A percentile compares a stretch with the other conserved stretches of the same genome.
phyloP scores from a whole-genome alignment of 2,329 filamentous ascomycete genomes.

The Diplocarpon mali region DNA sequence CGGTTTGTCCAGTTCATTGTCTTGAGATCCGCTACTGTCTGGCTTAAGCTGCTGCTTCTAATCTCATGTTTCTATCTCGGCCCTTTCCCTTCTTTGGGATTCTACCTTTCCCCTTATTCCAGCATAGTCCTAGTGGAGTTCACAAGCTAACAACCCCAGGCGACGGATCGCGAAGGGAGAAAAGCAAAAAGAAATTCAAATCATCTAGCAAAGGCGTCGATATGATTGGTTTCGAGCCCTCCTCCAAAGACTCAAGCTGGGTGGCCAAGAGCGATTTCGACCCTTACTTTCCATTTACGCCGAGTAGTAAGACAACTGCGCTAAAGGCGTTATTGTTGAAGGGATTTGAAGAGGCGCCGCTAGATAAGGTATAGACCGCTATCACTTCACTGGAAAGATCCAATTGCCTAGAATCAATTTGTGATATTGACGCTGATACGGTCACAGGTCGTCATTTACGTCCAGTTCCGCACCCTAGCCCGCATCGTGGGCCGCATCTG shows the following conservation, averaged over 20 bases:
- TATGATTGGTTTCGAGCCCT: conserved; percentile 19
- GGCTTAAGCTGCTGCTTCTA: no score
- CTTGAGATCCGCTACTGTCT: no score
- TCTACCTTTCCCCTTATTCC: no score
- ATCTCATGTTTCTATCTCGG: no score
- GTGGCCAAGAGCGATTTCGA: conserved; percentile 17
- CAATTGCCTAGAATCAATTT: neutral
- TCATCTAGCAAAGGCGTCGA: conserved; percentile 16
- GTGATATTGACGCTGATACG: neutral
- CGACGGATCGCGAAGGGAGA: neutral
- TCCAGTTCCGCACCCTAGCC: conserved; percentile 44
- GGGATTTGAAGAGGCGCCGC: conserved; percentile 32
- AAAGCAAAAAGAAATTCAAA: conserved; percentile 2
- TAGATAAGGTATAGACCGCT: conserved; percentile 33
- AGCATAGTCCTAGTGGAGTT: neutral
- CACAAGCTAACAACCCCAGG: no score
- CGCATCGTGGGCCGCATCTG: conserved; percentile 40
- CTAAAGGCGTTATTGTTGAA: conserved; percentile 28
- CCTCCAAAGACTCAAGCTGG: conserved; percentile 17
- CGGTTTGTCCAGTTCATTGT: neutral
- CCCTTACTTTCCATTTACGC: conserved; percentile 23
- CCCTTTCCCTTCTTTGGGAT: no score
- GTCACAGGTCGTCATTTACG: conserved; percentile 39
- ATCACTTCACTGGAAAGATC: neutral
- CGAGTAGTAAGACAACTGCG: conserved; percentile 31